Evolutionary conservation across 2,329 filamentous ascomycete species (phyloP), one percentile per base, ranked within the genome.

Genomic region (Thelonectria blattea): DNA sequence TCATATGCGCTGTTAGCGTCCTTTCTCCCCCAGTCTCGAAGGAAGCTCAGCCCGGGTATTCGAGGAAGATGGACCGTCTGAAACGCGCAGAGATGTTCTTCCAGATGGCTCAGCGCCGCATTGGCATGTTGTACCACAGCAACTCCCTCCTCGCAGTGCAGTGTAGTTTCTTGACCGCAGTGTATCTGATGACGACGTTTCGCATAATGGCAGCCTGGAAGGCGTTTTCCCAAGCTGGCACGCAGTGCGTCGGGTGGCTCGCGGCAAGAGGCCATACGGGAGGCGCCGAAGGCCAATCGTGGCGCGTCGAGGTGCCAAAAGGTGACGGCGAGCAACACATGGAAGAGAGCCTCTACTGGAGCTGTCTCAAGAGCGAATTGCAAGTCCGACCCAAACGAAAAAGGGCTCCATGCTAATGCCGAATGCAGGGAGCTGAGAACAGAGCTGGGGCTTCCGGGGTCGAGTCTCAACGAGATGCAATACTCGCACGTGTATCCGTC

Each of bases 281-380:
- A 11, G 58, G 42, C n/a, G n/a, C 30, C 17, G 49, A 53, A 11
- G 42, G 17, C 15, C 48, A 41, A 41, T 61, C 18, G 24, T 42
- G 22, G 10, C 42, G 14, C 9, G 11, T 46, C 14, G 45, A 42
- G 6, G 37, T 43, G n/a, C 14, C 32, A 18, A 18, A 22, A 2
- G 30, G 32, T 4, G 48, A 59, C 11, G 46, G 48, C 7, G 59
- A 67, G 14, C 41, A 56, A n/a, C 54, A 66, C 20, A 56, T 70
- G 24, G 66, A 67, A 24, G 63, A 71, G 39, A 71, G 67, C 34
- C 57, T 71, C 9, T 69, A 71, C 34, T 71, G 68, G 68, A 67
- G 66, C 34, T 71, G 67, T 30, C 51, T 69, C 6, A 71, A 71
- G 42, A 68, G 66, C 22, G 68, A 71, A 52, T 18, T 71, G 66